phyloP scores from a whole-genome alignment of 2,329 filamentous ascomycete species.

The Aspergillus eucalypticola region DNA sequence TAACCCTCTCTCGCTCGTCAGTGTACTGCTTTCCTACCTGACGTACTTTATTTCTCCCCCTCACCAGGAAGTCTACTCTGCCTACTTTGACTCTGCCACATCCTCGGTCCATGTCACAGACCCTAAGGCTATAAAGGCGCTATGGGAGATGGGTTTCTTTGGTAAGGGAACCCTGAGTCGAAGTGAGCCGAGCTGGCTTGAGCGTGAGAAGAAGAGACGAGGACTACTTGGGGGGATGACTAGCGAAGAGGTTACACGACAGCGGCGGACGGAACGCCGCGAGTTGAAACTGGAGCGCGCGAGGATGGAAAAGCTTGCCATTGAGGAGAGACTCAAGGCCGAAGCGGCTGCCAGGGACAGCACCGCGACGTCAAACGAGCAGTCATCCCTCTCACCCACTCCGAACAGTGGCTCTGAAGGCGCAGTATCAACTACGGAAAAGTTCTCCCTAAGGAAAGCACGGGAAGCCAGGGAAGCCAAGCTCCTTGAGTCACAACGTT shows the following conservation, averaged over 20 bases:
- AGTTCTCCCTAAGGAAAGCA: constrained; percentile 37
- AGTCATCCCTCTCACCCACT: constrained; percentile 14
- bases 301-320: constrained; percentile 79
- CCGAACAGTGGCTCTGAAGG: constrained; percentile 21
- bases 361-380: constrained; percentile 14
- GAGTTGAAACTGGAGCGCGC: constrained; percentile 89
- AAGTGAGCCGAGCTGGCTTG: constrained; percentile 92
- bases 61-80: constrained; percentile 65
- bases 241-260: constrained; percentile 76
- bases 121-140: constrained; percentile 68
- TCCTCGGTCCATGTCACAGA: constrained; percentile 83
- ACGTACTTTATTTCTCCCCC: constrained; percentile 68
- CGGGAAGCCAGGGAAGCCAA: constrained; percentile 36
- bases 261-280: constrained; percentile 75
- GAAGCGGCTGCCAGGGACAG: constrained; percentile 47
- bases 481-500: constrained; percentile 24
- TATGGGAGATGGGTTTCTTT: constrained; percentile 98
- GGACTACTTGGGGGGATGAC: constrained; percentile 67
- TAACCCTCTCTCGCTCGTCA: constrained; percentile 85
- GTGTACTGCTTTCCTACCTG: constrained; percentile 75
- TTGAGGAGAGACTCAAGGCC: constrained; percentile 68
- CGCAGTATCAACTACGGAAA: constrained; percentile 26
- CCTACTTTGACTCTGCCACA: constrained; percentile 78
- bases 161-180: constrained; percentile 91
- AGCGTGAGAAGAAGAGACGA: constrained; percentile 72